Evolutionary conservation across 2,329 filamentous ascomycete species (phyloP), one percentile per base, ranked within the genome.

Genomic region (Pseudocercospora fuligena): DNA sequence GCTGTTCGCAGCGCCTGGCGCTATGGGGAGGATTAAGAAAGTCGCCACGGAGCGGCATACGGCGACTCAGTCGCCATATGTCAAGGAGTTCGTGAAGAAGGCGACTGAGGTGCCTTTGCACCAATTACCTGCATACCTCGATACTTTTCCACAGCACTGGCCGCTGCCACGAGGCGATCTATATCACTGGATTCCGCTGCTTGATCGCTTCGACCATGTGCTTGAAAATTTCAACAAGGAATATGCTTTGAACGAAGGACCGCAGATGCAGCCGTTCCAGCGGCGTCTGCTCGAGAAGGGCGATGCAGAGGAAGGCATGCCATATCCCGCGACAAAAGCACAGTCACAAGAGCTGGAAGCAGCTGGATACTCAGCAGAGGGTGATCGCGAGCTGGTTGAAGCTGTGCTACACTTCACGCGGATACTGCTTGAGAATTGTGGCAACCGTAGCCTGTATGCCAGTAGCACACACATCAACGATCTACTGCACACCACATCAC

Each of bases 101-200:
- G 89, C 91, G 59, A 89, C 88, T 72, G 86, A 86, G 65, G 84
- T 87, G 71, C 87, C 93, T 57, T 82, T 97, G 74, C 89, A 90
- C 74, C 87, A 92, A 77, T 86, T 99, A 72, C 92, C 93, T 72
- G 83, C 87, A 73, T 88, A 91, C 72, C 90, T 99, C 71, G 85
- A 86, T 73, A 87, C 86, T 64, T 98, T 98, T 78, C 93, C 94
- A 66, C 89, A 90, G 70, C 86, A 90, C 86, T 99, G 95, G 95
- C 93, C 94, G 1, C 97, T 98, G 76, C 94, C 94, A 46, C 89
- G 94, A 78, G 96, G 95, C 67, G 95, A 99, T 78, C 84, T 98
- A 31, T 98, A 98, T 78, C 94, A 99, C 84, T 99, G 96, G 96
- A 97, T 99, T 72, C 90, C 92, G 29, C 86, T 97, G 25, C 82